A percentile compares a stretch with the other conserved stretches of the same genome.
These are phyloP conservation scores for Capsicum pubescens DNA, from an alignment of 257 asterid species.

Conservation along the genomic window DNA sequence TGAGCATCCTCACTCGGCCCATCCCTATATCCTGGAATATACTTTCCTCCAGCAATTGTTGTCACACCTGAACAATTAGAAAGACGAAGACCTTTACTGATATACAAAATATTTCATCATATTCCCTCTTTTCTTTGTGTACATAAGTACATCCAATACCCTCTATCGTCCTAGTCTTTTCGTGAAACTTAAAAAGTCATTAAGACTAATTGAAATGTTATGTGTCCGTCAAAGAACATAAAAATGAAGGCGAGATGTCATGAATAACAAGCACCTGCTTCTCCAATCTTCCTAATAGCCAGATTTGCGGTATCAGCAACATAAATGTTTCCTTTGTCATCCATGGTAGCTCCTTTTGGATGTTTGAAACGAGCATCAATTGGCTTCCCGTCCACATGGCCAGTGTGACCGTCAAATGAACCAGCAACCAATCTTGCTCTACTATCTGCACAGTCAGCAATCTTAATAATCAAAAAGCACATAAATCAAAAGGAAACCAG, in stretches of 20 bases:
- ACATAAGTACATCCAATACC: no score
- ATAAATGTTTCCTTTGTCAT: slow-evolving; percentile 93
- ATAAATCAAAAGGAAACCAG: background rate
- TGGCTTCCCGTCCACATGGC: slow-evolving; percentile 98
- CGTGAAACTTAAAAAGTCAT: background rate
- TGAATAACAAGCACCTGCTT: slow-evolving; percentile 61
- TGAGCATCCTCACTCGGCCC: slow-evolving; percentile 99
- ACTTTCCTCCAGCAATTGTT: slow-evolving; percentile 98
- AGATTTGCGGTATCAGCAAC: slow-evolving; percentile 91
- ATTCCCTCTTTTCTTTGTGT: background rate
- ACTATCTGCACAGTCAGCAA: slow-evolving; percentile 59
- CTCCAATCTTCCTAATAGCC: slow-evolving; percentile 97
- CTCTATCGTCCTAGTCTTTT: background rate
- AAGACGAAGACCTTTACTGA: slow-evolving; percentile 28
- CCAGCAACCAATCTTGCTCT: slow-evolving; percentile 97
- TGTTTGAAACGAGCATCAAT: slow-evolving; percentile 89
- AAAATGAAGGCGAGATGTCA: slow-evolving; percentile 20
- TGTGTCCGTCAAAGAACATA: background rate
- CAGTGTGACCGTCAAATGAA: slow-evolving; percentile 90
- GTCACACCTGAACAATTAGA: slow-evolving; percentile 74
- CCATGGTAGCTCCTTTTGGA: slow-evolving; percentile 92
- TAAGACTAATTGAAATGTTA: background rate
- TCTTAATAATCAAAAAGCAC: background rate
- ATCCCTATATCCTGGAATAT: slow-evolving; percentile 89
- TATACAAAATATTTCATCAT: background rate